phyloP scores from a whole-genome alignment of 2,329 filamentous ascomycete species.

The Exophiala calicioides region DNA sequence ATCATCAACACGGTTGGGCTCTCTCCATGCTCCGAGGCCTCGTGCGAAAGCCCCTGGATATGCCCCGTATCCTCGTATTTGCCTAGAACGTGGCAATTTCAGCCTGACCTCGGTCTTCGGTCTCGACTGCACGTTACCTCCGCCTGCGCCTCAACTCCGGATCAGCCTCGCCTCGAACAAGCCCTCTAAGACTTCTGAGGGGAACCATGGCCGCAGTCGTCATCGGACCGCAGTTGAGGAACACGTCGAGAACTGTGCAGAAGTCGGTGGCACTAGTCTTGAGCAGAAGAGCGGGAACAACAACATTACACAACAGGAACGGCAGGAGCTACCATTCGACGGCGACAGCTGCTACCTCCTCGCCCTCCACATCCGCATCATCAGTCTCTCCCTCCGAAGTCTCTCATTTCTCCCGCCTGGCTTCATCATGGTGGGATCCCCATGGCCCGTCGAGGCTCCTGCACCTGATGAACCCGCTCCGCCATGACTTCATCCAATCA shows the following conservation, averaged over 20 bases:
- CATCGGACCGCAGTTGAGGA: neutral
- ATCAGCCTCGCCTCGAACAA: neutral
- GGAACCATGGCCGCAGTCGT: neutral
- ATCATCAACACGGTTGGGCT: no score
- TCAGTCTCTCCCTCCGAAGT: slow-evolving; percentile 88
- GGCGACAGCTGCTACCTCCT: neutral
- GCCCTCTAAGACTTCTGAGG: neutral
- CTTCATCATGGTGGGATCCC: slow-evolving; percentile 95
- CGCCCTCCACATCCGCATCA: slow-evolving; percentile 40
- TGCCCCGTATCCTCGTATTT: no score
- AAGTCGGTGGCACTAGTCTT: neutral
- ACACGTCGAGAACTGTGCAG: neutral
- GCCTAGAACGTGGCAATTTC: neutral
- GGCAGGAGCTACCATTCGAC: slow-evolving; percentile 1
- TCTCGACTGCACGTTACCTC: slow-evolving; percentile 8
- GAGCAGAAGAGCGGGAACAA: neutral
- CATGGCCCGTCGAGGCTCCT: slow-evolving; percentile 88
- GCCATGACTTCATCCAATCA: slow-evolving; percentile 82
- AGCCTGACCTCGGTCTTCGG: slow-evolving; percentile 2
- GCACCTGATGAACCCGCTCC: slow-evolving; percentile 96
- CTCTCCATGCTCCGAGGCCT: no score
- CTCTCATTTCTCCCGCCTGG: slow-evolving; percentile 90
- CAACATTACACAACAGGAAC: no score
- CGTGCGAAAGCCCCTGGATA: no score
- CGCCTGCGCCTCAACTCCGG: neutral